Percentiles rank a stretch among this genome's conserved stretches.
These are phyloP conservation scores for Beauveria sp. DNA, from an alignment of 2,329 filamentous ascomycete genomes.

Conservation along the genomic window DNA sequence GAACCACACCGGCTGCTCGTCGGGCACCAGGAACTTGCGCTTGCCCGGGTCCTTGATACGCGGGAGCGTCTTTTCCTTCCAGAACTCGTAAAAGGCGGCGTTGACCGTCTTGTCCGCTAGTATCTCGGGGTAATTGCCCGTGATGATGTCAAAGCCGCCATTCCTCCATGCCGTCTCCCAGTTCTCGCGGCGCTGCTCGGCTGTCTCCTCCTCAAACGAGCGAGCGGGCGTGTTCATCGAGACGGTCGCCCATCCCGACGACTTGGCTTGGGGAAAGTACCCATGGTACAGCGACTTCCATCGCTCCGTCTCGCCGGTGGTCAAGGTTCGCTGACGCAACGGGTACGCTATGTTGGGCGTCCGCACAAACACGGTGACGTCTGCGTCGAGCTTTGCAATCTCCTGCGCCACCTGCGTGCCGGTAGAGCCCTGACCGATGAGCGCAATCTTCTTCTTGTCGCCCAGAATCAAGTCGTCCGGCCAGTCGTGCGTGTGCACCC, in stretches of 20 bases:
- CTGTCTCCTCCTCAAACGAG: slow-evolving; percentile 17
- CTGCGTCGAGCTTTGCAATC: slow-evolving; percentile 24
- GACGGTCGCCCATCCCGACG: background rate
- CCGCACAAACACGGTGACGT: slow-evolving; percentile 44
- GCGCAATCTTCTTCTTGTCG: slow-evolving; percentile 22
- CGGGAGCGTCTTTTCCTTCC: slow-evolving; percentile 2
- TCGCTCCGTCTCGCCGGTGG: background rate
- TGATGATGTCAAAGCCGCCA: slow-evolving; percentile 41
- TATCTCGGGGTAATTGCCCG: slow-evolving; percentile 30
- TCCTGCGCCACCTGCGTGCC: slow-evolving; percentile 24
- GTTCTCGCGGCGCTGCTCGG: slow-evolving; percentile 34
- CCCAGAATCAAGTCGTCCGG: slow-evolving; percentile 16
- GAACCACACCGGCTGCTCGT: slow-evolving; percentile 7
- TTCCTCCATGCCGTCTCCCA: slow-evolving; percentile 36
- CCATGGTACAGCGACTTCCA: slow-evolving; percentile 27
- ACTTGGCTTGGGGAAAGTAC: slow-evolving; percentile 29
- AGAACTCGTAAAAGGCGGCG: slow-evolving; percentile 10
- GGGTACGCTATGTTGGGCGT: slow-evolving; percentile 52
- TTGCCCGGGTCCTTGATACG: slow-evolving; percentile 10
- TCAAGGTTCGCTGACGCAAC: slow-evolving; percentile 37
- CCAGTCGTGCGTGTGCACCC: slow-evolving; percentile 24
- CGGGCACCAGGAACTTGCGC: slow-evolving; percentile 9
- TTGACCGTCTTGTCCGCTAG: slow-evolving; percentile 4
- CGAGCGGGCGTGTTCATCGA: background rate
- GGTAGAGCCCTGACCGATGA: slow-evolving; percentile 26